These are phyloP conservation scores for Salvia hispanica DNA, from an alignment of 257 asterid genomes.

Conservation along the genomic window DNA sequence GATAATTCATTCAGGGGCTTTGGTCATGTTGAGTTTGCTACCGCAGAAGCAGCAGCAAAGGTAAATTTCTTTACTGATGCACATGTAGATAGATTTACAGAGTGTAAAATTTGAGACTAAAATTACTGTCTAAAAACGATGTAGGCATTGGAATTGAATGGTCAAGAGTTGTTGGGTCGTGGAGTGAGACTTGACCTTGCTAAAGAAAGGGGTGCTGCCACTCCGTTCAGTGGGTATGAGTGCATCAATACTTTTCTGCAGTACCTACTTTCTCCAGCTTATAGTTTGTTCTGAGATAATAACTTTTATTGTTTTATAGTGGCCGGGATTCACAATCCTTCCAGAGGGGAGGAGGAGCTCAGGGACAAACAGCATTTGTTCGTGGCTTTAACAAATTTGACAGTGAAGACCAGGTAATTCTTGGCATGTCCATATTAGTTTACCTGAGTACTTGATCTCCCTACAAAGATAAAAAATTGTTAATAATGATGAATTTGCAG, in stretches of 20 bases:
- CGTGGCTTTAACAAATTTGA: conserved; percentile 61
- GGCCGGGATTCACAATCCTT: conserved; percentile 49
- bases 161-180: conserved; percentile 68
- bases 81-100: neutral
- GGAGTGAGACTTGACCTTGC: conserved; percentile 74
- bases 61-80: conserved; percentile 30
- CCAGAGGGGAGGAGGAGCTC: conserved; percentile 52
- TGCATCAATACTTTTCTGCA: neutral
- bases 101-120: neutral
- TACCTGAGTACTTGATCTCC: too few relatives aligned
- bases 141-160: conserved; percentile 75
- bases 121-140: neutral
- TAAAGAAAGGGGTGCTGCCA: conserved; percentile 64
- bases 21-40: conserved; percentile 93
- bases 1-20: conserved; percentile 71
- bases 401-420: conserved; percentile 56
- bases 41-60: conserved; percentile 71
- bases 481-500: conserved; percentile 40
- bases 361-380: conserved; percentile 56
- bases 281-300: neutral
- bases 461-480: too few relatives aligned
- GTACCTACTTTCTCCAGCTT: neutral
- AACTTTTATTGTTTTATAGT: conserved; percentile 21
- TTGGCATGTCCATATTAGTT: neutral
- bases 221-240: conserved; percentile 62